Evolutionary conservation across 495 filamentous ascomycete species (phyloP).

Genomic region (Xylaria longipes): DNA sequence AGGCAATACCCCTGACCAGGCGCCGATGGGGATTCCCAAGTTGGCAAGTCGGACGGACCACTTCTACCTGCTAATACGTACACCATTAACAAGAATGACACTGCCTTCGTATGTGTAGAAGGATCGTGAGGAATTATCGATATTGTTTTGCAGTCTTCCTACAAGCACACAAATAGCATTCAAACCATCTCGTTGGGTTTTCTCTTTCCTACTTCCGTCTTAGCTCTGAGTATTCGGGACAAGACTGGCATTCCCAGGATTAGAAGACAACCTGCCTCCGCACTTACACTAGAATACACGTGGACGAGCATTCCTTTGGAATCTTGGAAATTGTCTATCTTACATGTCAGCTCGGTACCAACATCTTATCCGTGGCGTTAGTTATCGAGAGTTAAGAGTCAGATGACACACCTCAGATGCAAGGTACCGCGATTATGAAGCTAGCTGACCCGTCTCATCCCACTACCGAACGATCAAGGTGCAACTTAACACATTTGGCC

Average conservation of each 20-base stretch:
- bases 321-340: slow-evolving; percentile 3
- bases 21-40: neutral
- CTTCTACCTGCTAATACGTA: neutral
- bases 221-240: neutral
- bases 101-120: neutral
- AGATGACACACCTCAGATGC: slow-evolving; percentile 19
- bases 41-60: slow-evolving; percentile 5
- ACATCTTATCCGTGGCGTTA: neutral
- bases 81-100: neutral
- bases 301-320: neutral
- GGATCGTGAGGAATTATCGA: slow-evolving; percentile 5
- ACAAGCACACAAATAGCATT: neutral
- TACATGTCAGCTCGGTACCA: slow-evolving; percentile 23
- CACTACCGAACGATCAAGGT: neutral
- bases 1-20: slow-evolving; percentile 9
- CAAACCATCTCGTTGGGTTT: neutral
- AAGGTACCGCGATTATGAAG: slow-evolving; percentile 17
- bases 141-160: slow-evolving; percentile 3
- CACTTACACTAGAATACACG: neutral
- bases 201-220: slow-evolving; percentile 4
- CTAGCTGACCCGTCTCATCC: neutral
- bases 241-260: neutral
- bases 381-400: slow-evolving; percentile 3
- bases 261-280: neutral
- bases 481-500: neutral